Conservation (phyloP, 2,329 filamentous ascomycete genomes). For the Colletotrichum sp. region DNA sequence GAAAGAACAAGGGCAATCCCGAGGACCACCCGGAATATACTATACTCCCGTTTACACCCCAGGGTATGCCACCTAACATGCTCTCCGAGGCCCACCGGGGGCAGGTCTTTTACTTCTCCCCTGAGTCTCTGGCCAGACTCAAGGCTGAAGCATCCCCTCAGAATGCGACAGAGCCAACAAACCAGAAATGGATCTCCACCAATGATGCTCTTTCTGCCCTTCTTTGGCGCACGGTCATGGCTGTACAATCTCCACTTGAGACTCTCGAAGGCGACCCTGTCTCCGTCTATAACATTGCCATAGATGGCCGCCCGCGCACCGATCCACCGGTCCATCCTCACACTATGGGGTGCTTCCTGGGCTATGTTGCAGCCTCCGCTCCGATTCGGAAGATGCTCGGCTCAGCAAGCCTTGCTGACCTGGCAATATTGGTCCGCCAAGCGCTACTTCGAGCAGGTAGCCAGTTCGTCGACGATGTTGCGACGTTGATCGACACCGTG, state of each 20-base stretch:
- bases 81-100: background rate
- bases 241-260: background rate
- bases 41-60: background rate
- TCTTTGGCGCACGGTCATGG: conserved; percentile 6
- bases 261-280: background rate
- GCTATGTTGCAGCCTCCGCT: background rate
- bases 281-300: background rate
- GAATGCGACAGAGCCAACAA: background rate
- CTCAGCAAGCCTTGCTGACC: background rate
- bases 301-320: background rate
- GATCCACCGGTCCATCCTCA: conserved; percentile 2
- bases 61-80: background rate
- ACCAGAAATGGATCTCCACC: conserved; percentile 8
- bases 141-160: background rate
- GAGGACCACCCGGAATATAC: conserved; percentile 10
- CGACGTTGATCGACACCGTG: background rate
- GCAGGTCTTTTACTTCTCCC: conserved; percentile 8
- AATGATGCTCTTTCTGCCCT: conserved; percentile 3
- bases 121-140: background rate
- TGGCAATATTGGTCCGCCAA: background rate
- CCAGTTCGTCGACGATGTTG: background rate
- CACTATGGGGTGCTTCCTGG: conserved; percentile 5
- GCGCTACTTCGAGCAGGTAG: background rate
- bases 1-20: background rate
- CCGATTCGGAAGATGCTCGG: background rate